Base-by-base conservation (phyloP, 768 basidiomycete species). In the Kwoniella pini region DNA sequence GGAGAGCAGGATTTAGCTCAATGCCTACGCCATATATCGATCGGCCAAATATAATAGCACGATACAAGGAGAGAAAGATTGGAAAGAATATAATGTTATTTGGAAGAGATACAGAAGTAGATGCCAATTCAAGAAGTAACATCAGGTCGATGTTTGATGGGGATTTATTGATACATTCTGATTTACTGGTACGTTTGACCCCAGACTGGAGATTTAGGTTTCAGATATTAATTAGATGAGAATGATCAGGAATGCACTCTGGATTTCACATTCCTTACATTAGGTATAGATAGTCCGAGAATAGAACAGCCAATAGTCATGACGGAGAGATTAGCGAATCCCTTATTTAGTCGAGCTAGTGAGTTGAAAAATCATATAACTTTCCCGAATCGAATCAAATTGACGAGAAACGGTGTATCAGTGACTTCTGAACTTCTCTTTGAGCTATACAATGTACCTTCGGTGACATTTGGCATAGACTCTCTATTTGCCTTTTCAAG, bases 381-480 rank as follows among this genome's bases (percentile, higher is more conserved):
- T 21, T 24, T 30, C 36, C 43, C 13, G 12, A 9, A 10, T 24
- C 17, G 54, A 38, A 46, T 44, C 22, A 46, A 11, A 28, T 3
- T 21, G 7, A 44, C 30, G 0, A 27, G 7, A 13, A 3, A 15
- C 13, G 12, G 39, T 39, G 22, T 53, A 43, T 43, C 70, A 94
- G 91, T 96, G 56, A 95, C 93, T 9, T 93, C 93, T 0, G 96
- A 99, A 72, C 86, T 99, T 28, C 85, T 99, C 80, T 99, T 99
- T 73, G 96, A 99, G 80, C 83, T 86, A 44, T 99, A 98, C 75
- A 82, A 83, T 4, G 91, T 88, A 3, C 94, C 95, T 1, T 86
- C 88, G 4, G 82, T 97, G 46, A 82, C 89, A 3, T 98, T 90
- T 79, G 90, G 89, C 54, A 81, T 96, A 58, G 96, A 99, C 72